Evolutionary conservation across 2,329 filamentous ascomycete genomes (phyloP).

Genomic region (Paecilomyces variotii): DNA sequence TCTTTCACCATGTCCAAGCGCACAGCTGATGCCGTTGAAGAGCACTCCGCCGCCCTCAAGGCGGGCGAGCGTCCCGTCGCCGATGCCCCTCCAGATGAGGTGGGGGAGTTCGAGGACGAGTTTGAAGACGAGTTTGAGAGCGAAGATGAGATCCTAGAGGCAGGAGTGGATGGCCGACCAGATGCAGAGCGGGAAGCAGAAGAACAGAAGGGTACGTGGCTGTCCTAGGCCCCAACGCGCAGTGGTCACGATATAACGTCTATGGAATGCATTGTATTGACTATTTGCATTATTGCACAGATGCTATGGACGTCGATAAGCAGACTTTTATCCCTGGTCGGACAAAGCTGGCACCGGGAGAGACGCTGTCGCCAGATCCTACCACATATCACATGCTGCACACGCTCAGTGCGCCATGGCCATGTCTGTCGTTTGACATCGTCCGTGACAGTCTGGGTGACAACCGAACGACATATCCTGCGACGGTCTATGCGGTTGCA

Average conservation of each 20-base stretch:
- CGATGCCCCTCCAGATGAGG: constrained; percentile 43
- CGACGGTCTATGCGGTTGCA: constrained; percentile 88
- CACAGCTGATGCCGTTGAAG: constrained; percentile 45
- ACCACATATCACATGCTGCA: constrained; percentile 99
- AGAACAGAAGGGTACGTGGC: constrained; percentile 58
- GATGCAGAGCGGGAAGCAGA: constrained; percentile 90
- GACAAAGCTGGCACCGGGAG: constrained; percentile 81
- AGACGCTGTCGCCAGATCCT: constrained; percentile 82
- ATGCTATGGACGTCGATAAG: constrained; percentile 88
- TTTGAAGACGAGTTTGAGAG: constrained; percentile 97
- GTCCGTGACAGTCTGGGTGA: constrained; percentile 79
- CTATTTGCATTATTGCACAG: constrained; percentile 28
- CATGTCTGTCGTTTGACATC: constrained; percentile 92
- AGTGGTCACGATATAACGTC: constrained; percentile 7
- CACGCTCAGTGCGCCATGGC: constrained; percentile 88
- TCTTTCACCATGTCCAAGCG: constrained; percentile 50
- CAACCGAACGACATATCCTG: constrained; percentile 84
- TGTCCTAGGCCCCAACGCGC: constrained; percentile 9
- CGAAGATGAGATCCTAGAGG: constrained; percentile 86
- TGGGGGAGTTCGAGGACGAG: constrained; percentile 62
- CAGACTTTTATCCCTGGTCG: constrained; percentile 93
- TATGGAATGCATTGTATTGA: neutral
- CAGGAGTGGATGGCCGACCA: constrained; percentile 84
- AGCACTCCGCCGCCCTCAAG: constrained; percentile 49
- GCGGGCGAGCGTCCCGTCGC: constrained; percentile 52